Base-by-base conservation (phyloP, 176 grass and related monocot genomes). In the Pontederia crassipes region DNA sequence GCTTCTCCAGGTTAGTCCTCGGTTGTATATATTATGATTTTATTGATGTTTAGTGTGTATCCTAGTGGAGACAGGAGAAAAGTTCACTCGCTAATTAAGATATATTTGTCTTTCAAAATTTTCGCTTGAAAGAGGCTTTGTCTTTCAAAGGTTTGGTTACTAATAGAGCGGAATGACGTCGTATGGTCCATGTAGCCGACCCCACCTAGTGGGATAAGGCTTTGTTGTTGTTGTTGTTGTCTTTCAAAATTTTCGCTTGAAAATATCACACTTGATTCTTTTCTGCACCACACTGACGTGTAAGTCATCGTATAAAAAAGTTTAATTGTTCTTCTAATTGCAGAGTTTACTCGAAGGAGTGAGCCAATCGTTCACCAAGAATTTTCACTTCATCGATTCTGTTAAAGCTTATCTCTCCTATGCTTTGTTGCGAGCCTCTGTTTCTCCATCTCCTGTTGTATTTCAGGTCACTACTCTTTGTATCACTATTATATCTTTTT, bases 371-470 rank as follows among this genome's bases (percentile, higher is more conserved):
- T 98, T 98, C 61, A 91, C 94, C 58, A 98, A 85, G 78, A 98
- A 93, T 75, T 98, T 98, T 77, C 94, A 98, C 77, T 98, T 98
- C 72, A 98, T 98, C 11, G 94, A 98, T 75, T 98, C 94, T 27
- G 88, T 98, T 70, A 92, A 98, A 80, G 88, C 94, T 71, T 98
- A 98, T 82, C 88, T 98, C 81, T 92, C 88, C 58, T 98, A 98
- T 11, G 85, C 94, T 72, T 80, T 98, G 75, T 77, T 98, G 59
- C 72, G 88, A 49, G 88, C 88, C 58, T 85, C 88, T 54, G 85
- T 98, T 69, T 83, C 94, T 79, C 86, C 92, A 58, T 85, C 88
- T 59, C 79, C 85, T 62, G 64, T 89, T 73, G 84, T 98, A 73
- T 98, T 98, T 83, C 94, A 98, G 94, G 94, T 98, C 18, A 27